Evolutionary conservation across 2,329 filamentous ascomycete species (phyloP).

Genomic region (Curvularia verruculosa): DNA sequence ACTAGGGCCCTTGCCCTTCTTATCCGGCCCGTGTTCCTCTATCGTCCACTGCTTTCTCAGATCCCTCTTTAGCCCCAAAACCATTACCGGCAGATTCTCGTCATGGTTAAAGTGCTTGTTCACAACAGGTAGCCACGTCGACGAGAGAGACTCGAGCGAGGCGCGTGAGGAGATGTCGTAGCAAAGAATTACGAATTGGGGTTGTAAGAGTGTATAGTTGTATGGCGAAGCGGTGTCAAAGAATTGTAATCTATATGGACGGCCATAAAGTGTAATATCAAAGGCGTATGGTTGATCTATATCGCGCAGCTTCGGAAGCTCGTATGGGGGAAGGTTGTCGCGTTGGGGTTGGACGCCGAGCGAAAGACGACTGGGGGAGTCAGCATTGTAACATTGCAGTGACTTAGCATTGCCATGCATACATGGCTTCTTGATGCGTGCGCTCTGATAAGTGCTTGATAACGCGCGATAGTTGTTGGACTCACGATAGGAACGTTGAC

Average conservation of each 20-base stretch:
- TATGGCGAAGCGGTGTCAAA: constrained; percentile 63
- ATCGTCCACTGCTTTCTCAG: constrained; percentile 54
- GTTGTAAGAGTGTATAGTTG: constrained; percentile 62
- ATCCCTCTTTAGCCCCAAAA: constrained; percentile 66
- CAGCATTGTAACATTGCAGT: not conserved
- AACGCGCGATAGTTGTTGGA: constrained; percentile 23
- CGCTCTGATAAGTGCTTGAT: not conserved
- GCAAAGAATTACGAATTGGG: constrained; percentile 63
- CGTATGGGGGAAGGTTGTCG: constrained; percentile 41
- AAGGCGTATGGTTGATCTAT: constrained; percentile 65
- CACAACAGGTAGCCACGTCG: constrained; percentile 52
- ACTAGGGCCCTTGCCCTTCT: constrained; percentile 45
- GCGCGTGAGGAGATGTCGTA: constrained; percentile 63
- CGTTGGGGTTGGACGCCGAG: constrained; percentile 37
- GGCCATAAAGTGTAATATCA: constrained; percentile 63
- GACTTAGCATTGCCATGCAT: not conserved
- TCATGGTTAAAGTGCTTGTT: constrained; percentile 61
- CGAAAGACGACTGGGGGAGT: constrained; percentile 35
- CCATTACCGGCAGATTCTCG: constrained; percentile 61
- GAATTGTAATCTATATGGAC: constrained; percentile 61
- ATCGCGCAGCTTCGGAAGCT: constrained; percentile 57
- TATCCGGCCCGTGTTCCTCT: constrained; percentile 45
- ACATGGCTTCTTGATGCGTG: not conserved
- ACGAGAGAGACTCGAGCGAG: constrained; percentile 57
- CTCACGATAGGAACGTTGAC: constrained; percentile 67